phyloP scores from a whole-genome alignment of 352 stramenopile genomes.

The Globisporangium apiculatum region DNA sequence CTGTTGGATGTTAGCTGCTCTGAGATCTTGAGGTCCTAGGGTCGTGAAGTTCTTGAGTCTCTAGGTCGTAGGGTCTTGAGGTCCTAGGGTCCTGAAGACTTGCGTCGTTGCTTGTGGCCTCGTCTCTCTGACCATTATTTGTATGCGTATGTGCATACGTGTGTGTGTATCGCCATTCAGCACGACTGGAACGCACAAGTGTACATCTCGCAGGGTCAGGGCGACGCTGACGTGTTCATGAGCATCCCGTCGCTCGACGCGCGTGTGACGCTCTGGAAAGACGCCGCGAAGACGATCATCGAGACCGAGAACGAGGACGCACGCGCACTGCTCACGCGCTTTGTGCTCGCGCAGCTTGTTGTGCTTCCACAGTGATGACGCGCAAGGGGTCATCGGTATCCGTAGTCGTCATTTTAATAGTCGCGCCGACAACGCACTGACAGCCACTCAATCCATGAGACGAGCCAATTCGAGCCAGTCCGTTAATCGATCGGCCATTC shows the following conservation, averaged over 20 bases:
- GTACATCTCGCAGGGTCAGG: constrained; percentile 74
- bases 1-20: background rate
- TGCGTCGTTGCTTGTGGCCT: background rate
- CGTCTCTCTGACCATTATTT: background rate
- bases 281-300: constrained; percentile 64
- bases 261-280: constrained; percentile 71
- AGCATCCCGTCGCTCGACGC: constrained; percentile 74
- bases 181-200: constrained; percentile 61
- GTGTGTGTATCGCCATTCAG: constrained; percentile 17
- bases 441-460: background rate
- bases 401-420: background rate
- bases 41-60: too few relatives aligned
- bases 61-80: too few relatives aligned
- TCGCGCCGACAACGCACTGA: background rate
- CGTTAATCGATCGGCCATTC: background rate
- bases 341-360: constrained; percentile 37
- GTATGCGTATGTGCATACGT: background rate
- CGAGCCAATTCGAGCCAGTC: background rate
- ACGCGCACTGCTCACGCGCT: constrained; percentile 49
- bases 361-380: constrained; percentile 9
- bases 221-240: constrained; percentile 74
- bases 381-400: background rate
- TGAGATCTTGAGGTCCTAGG: too few relatives aligned
- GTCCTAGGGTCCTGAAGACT: too few relatives aligned
- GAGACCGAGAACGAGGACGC: constrained; percentile 73